These are phyloP conservation scores for Penicillium bovifimosum DNA, from an alignment of 495 filamentous ascomycete species.

Conservation along the genomic window DNA sequence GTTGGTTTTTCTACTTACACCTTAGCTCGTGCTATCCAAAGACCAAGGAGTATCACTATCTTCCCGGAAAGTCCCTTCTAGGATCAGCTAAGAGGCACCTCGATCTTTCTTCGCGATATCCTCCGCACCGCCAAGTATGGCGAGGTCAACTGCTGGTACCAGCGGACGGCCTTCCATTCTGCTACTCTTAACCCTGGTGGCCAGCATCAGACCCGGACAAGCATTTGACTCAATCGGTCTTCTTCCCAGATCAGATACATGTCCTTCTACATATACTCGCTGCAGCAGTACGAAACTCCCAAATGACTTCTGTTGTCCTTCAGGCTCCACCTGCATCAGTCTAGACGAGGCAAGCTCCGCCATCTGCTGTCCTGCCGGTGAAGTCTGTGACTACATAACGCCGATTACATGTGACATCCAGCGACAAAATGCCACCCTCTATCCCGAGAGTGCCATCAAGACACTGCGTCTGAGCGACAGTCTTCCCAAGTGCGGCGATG, in stretches of 20 bases:
- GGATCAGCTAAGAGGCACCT: background rate
- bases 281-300: conserved; percentile 56
- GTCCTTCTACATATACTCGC: conserved; percentile 40
- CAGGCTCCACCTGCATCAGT: conserved; percentile 53
- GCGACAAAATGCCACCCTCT: conserved; percentile 55
- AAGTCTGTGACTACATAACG: conserved; percentile 58
- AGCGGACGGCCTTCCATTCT: conserved; percentile 15
- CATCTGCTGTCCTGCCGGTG: conserved; percentile 69
- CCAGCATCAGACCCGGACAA: conserved; percentile 24
- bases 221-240: conserved; percentile 28
- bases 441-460: conserved; percentile 61
- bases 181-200: conserved; percentile 23
- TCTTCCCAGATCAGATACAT: conserved; percentile 32
- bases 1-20: conserved; percentile 1
- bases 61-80: background rate
- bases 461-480: conserved; percentile 56
- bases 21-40: background rate
- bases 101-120: background rate
- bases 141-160: conserved; percentile 6
- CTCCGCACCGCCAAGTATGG: conserved; percentile 15
- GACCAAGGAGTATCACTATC: background rate
- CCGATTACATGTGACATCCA: conserved; percentile 67
- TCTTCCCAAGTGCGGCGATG: conserved; percentile 52
- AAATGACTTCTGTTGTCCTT: conserved; percentile 69
- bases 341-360: conserved; percentile 63